Evolutionary conservation across 768 basidiomycete species (phyloP), one percentile per base, ranked within the genome.

Genomic region (Suillus alpinus): DNA sequence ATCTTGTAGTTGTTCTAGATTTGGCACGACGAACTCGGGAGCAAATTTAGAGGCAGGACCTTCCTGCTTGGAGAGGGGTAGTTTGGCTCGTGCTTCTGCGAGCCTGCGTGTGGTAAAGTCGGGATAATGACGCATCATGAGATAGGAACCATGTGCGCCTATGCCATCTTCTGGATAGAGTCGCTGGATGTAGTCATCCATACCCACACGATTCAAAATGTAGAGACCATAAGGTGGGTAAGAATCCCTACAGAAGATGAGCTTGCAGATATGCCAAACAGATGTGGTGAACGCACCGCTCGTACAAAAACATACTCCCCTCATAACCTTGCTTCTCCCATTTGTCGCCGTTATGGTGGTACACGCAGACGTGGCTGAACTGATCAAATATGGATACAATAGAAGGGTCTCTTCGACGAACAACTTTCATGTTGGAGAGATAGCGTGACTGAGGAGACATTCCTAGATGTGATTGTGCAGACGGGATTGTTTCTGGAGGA

Each of bases 231-330:
- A 93, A 18, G 87, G 87, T 3, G 92, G 92, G 71, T 92, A 92
- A 32, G 83, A 79, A 59, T 86, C 81, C 67, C 91, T 93, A 66
- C 18, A 66, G 37, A 56, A 64, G 8, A 55, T 55, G 9, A 49
- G 20, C n/a, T 43, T 6, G 7, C 20, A 32, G 49, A 47, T 6
- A 23, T 34, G 0, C 41, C n/a, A 49, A n/a, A 58, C 18, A 58
- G 59, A 37, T 32, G 36, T 29, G 31, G 57, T 40, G 32, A 36
- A 78, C 84, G 65, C 66, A 92, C 91, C 91, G 80, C 77, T 94
- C 91, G 67, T 89, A 92, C 65, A 94, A 78, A 75, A 94, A 94
- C 86, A 94, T 91, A 75, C 84, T 88, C n/a, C 92, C 92, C 71
- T 94, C 92, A 69, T 75, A 89, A 46, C 91, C 91, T 62, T 88